These are phyloP conservation scores for Wallacemonas sp. DNA, from an alignment of 208 protist genomes.

Conservation along the genomic window DNA sequence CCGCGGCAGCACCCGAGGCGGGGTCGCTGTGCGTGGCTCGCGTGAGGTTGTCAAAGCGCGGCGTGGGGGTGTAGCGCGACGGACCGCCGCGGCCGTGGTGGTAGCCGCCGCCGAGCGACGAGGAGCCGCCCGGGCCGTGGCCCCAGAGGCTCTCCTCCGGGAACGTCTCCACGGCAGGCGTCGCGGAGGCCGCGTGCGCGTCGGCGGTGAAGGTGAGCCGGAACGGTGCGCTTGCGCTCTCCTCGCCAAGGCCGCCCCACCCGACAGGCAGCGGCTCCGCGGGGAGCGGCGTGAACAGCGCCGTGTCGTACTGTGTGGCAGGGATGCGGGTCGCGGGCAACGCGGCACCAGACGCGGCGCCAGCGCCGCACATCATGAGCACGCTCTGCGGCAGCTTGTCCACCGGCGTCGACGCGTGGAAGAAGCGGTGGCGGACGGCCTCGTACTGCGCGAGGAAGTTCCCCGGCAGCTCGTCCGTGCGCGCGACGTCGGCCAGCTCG, in stretches of 20 bases:
- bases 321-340: neutral
- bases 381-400: neutral
- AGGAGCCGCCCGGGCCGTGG: neutral
- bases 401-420: neutral
- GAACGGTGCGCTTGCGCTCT: neutral
- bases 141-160: constrained; percentile 34
- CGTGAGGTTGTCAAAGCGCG: constrained; percentile 1
- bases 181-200: neutral
- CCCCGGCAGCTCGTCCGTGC: constrained; percentile 7
- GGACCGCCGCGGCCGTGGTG: neutral
- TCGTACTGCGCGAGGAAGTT: constrained; percentile 32
- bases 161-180: neutral
- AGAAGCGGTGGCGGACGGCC: constrained; percentile 36
- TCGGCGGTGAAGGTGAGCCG: neutral
- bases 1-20: neutral
- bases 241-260: neutral
- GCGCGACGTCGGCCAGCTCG: constrained; percentile 30
- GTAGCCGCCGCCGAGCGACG: neutral
- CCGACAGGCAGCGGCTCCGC: neutral
- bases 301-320: constrained; percentile 9
- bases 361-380: neutral
- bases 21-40: neutral
- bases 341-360: too few relatives aligned
- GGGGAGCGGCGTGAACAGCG: neutral
- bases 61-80: neutral